Base-by-base conservation (phyloP, 2,329 filamentous ascomycete species). In the Aspergillus udagawae region DNA sequence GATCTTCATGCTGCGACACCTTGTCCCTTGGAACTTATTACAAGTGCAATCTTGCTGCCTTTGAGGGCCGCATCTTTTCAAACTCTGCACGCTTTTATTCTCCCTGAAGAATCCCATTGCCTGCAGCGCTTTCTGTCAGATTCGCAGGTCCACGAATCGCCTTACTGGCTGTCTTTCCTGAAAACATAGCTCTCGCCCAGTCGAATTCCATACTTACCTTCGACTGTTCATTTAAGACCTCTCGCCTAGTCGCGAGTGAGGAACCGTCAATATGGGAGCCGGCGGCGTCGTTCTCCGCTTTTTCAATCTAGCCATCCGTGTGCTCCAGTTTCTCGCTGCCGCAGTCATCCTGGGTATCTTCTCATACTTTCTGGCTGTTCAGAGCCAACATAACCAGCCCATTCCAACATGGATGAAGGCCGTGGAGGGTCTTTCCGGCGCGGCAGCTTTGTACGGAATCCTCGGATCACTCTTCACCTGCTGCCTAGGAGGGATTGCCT, bases 361-460 rank as follows among this genome's bases (percentile, higher is more conserved):
- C 80, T 87, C 86, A 51, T 96, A 95, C 81, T 95, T 92, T 81
- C 84, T 97, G 51, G 85, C 88, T 8, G 83, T 88, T 8, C 83
- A 92, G 14, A 73, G 83, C 60, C 84, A 87, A 67, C 85, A 91
- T 75, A 67, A 86, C 64, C 73, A 87, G 14, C 56, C 68, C 57
- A 92, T 92, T 63, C 79, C 82, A 20, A 84, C 75, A 64, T 87
- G 83, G 77, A 77, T 88, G 58, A 86, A 87, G 55, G 90, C 90
- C 28, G 89, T 94, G 55, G 86, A 87, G 68, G 91, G 90, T 61
- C 86, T 97, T 58, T 83, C 90, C 0, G 92, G 92, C 52, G 82
- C 82, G 1, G 90, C 86, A 2, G 83, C 87, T 0, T 70, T 95
- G 8, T 97, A 96, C 79, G 86, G 86, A 52, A 75, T 91, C 58